phyloP scores from a whole-genome alignment of 139 green algal species.

The Chlorella sp. region DNA sequence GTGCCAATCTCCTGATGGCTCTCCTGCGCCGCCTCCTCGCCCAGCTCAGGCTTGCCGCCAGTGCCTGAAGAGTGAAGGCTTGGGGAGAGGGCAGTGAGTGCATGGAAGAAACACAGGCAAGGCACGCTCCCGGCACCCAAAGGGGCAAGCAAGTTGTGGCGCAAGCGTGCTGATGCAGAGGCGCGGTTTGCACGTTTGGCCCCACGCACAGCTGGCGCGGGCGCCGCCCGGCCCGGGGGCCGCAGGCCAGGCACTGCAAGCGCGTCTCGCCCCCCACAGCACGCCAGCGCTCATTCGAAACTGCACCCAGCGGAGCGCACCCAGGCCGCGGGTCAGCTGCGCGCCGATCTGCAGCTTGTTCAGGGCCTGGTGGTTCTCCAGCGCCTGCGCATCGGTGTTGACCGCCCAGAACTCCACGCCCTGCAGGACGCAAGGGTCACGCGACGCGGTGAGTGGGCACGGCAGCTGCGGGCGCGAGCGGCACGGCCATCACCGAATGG shows the following conservation, averaged over 20 bases:
- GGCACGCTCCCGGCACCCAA: too few relatives aligned
- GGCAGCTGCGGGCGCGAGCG: not conserved
- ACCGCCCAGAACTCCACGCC: conserved; percentile 97
- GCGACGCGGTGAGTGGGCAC: not conserved
- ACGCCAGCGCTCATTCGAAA: too few relatives aligned
- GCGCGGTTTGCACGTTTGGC: too few relatives aligned
- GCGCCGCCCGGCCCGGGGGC: too few relatives aligned
- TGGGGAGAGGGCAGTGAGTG: not conserved
- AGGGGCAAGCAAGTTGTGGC: too few relatives aligned
- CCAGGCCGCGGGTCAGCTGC: conserved; percentile 92
- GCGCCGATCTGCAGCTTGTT: conserved; percentile 96
- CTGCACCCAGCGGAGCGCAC: conserved; percentile 35
- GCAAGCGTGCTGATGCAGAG: too few relatives aligned
- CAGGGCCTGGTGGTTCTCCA: conserved; percentile 80
- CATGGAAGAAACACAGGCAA: too few relatives aligned
- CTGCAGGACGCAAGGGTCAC: conserved; percentile 50
- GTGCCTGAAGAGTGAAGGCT: conserved; percentile 56
- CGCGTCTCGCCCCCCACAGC: too few relatives aligned
- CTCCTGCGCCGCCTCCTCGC: conserved; percentile 91
- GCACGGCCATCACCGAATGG: not conserved
- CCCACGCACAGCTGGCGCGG: too few relatives aligned
- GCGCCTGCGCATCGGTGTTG: conserved; percentile 97
- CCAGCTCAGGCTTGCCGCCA: conserved; percentile 93
- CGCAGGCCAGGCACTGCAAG: too few relatives aligned
- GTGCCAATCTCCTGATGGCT: conserved; percentile 76